Evolutionary conservation across 2,329 filamentous ascomycete genomes (phyloP), one percentile per base, ranked within the genome.

Genomic region (Rhytidhysteron rufulum): DNA sequence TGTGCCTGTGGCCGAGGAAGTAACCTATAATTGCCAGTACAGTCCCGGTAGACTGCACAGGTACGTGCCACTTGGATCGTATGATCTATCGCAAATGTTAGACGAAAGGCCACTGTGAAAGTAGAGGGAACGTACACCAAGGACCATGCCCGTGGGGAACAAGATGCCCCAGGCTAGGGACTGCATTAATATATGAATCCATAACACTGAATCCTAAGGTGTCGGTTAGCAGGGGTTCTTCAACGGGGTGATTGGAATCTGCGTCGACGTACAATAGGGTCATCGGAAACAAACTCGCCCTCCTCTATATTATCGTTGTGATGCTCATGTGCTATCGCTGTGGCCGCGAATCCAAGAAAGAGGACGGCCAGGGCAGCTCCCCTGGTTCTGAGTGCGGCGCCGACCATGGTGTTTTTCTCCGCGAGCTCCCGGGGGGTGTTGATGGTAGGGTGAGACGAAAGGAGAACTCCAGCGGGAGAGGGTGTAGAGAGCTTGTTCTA

Each of bases 81-180:
- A 86, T 81, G 43, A 98, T 90, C 85, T 94, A 62, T 33, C 34
- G 39, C 20, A 9, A n/a, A 5, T 5, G n/a, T 32, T 34, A 18
- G n/a, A 37, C 55, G 31, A 44, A 44, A 30, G 21, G 51, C 16
- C 25, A 13, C 10, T 40, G 34, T 47, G 21, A 44, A 41, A 37
- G n/a, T 11, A n/a, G n/a, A 34, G 37, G 39, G 19, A 34, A 70
- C 84, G 56, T 79, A 93, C 87, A 43, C 91, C 91, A 15, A 96
- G 73, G 31, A 97, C 89, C 91, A 98, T 97, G 54, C 93, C 93
- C 13, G 88, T 76, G 9, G 93, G 93, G 58, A 95, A 97, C 43
- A 97, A 79, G 53, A 98, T 75, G 46, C 93, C 93, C 73, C 94
- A 97, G 42, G 89, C 82, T 43, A 93, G 60, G 63, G 83, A 85